These are phyloP conservation scores for Aristolochia contorta DNA, from an alignment of 164 flowering plant species.

Conservation along the genomic window DNA sequence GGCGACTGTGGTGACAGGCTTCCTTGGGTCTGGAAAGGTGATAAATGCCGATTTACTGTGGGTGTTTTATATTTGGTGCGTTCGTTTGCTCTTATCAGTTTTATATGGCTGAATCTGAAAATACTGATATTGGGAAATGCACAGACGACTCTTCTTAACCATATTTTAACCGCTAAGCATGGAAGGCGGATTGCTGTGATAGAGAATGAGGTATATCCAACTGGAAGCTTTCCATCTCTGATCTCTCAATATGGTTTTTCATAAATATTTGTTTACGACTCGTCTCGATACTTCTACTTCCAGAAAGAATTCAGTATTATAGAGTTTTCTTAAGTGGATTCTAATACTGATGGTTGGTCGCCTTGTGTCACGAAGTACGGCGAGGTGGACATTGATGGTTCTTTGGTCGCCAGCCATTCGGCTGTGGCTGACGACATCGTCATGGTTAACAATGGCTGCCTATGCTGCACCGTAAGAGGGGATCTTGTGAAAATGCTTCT, in stretches of 20 bases:
- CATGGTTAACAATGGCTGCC: slow-evolving; percentile 93
- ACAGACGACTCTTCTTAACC: slow-evolving; percentile 92
- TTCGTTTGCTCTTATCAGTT: neutral
- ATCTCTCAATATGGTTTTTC: neutral
- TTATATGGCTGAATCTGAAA: neutral
- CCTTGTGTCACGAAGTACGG: slow-evolving; percentile 53
- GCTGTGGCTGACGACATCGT: slow-evolving; percentile 65
- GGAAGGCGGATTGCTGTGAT: slow-evolving; percentile 96
- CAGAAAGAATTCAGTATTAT: neutral
- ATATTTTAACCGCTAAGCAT: slow-evolving; percentile 77
- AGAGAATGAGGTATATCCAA: slow-evolving; percentile 74
- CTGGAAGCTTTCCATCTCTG: neutral
- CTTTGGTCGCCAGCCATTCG: slow-evolving; percentile 86
- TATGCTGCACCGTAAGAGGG: slow-evolving; percentile 93
- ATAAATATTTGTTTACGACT: neutral
- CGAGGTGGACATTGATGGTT: slow-evolving; percentile 95
- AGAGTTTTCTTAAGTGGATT: neutral
- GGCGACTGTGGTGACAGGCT: slow-evolving; percentile 84
- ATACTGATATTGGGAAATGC: too few species aligned
- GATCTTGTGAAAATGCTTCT: slow-evolving; percentile 88
- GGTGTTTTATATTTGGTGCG: neutral
- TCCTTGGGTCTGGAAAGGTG: slow-evolving; percentile 94
- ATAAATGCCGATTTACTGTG: neutral
- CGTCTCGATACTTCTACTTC: neutral
- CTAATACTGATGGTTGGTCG: neutral